Evolutionary conservation across 306 rosid genomes (phyloP).

Genomic region (Cercis canadensis): DNA sequence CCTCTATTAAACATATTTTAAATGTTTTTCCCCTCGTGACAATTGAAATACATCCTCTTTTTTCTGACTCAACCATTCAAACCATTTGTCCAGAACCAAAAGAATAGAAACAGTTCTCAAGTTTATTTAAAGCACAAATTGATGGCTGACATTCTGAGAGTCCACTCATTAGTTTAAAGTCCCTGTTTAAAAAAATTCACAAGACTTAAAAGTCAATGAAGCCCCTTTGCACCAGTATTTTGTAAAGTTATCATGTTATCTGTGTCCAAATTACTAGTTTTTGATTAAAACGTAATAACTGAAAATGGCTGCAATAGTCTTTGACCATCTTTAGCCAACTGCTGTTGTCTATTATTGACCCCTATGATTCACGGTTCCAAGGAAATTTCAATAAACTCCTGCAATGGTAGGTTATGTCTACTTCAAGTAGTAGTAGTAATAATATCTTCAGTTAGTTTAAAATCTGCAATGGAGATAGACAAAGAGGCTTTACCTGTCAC

Average conservation of each 20-base stretch:
- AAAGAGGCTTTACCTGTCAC: slow-evolving; percentile 54
- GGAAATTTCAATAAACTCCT: not conserved
- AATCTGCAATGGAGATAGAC: not conserved
- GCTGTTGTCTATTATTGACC: not conserved
- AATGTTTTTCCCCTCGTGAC: no score
- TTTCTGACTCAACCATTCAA: not conserved
- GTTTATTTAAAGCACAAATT: not conserved
- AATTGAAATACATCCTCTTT: not conserved
- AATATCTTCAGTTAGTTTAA: slow-evolving; percentile 11
- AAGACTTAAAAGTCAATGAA: no score
- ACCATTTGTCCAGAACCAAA: not conserved
- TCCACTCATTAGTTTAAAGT: not conserved
- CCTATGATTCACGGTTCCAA: not conserved
- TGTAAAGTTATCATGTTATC: not conserved
- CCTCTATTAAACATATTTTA: not conserved
- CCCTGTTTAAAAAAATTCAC: not conserved
- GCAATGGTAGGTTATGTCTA: slow-evolving; percentile 15
- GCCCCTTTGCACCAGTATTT: not conserved
- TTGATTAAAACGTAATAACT: not conserved
- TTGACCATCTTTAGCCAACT: not conserved
- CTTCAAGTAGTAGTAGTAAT: slow-evolving; percentile 11
- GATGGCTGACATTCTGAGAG: not conserved
- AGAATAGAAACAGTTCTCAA: not conserved
- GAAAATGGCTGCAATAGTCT: slow-evolving; percentile 17
- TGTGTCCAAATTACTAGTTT: not conserved